phyloP scores from a whole-genome alignment of 225 moss, liverwort and hornwort species.

The Anthoceros angustus region DNA sequence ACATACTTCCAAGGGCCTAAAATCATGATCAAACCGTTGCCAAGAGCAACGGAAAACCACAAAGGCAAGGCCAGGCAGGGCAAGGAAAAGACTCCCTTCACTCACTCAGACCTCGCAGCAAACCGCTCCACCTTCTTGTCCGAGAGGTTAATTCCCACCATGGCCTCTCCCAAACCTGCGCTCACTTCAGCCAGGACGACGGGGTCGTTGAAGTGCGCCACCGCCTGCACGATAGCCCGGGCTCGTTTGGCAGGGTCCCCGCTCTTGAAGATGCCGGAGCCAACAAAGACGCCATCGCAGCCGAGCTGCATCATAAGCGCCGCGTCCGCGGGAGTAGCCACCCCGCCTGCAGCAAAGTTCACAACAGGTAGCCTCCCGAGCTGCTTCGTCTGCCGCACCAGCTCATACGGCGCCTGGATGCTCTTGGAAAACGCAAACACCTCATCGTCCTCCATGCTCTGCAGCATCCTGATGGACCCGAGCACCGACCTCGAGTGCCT shows the following conservation, averaged over 20 bases:
- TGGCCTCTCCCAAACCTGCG: constrained; percentile 65
- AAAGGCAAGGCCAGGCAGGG: background rate
- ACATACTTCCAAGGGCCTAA: background rate
- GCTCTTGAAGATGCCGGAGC: constrained; percentile 93
- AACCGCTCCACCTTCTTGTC: constrained; percentile 93
- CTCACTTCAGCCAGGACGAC: constrained; percentile 68
- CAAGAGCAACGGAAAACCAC: background rate
- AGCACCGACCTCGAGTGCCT: constrained; percentile 68
- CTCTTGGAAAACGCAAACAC: constrained; percentile 80
- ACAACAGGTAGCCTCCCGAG: constrained; percentile 76
- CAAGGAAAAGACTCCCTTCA: background rate
- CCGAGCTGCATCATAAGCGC: constrained; percentile 97
- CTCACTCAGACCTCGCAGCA: constrained; percentile 61
- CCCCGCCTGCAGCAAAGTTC: constrained; percentile 85
- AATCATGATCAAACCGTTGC: background rate
- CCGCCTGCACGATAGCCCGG: constrained; percentile 79
- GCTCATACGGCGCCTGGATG: constrained; percentile 69
- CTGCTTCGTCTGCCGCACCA: constrained; percentile 96
- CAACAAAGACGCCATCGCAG: constrained; percentile 85
- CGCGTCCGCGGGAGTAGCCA: constrained; percentile 80
- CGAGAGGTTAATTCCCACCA: constrained; percentile 84
- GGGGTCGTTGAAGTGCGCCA: constrained; percentile 81
- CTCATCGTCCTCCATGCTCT: constrained; percentile 71
- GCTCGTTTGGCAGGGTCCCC: constrained; percentile 90
- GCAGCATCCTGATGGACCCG: constrained; percentile 66